Conservation (phyloP, 805 yeast species). For the Alloascoidea hylecoeti region DNA sequence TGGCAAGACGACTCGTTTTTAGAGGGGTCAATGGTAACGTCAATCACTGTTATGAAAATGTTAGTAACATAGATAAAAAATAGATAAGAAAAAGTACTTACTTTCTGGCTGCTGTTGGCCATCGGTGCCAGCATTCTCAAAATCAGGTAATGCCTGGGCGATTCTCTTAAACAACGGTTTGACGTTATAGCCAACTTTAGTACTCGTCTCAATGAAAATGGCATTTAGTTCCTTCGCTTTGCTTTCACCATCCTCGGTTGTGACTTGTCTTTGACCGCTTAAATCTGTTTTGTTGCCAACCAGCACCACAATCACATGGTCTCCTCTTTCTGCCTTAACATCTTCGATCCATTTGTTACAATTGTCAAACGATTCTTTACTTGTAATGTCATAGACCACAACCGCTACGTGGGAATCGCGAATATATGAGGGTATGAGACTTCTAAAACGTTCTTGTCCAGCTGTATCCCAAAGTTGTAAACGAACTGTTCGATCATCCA, state of each 20-base stretch:
- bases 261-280: constrained; percentile 69
- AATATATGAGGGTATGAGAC: constrained; percentile 94
- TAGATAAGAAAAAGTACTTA: no score
- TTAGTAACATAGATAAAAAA: no score
- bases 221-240: constrained; percentile 65
- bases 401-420: constrained; percentile 98
- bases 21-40: no score
- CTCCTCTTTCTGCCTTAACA: constrained; percentile 85
- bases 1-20: no score
- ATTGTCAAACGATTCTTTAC: constrained; percentile 86
- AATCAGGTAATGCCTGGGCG: constrained; percentile 84
- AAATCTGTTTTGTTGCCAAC: constrained; percentile 93
- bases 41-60: no score
- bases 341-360: constrained; percentile 90
- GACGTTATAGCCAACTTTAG: constrained; percentile 91
- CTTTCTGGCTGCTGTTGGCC: constrained; percentile 4
- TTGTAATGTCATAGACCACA: constrained; percentile 94
- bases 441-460: constrained; percentile 96
- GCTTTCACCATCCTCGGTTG: constrained; percentile 80
- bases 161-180: constrained; percentile 79
- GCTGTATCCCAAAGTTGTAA: constrained; percentile 99
- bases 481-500: constrained; percentile 86
- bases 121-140: constrained; percentile 25
- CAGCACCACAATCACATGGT: constrained; percentile 73
- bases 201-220: constrained; percentile 82